These are phyloP conservation scores for Aureobasidium zeae DNA, from an alignment of 2,329 filamentous ascomycete genomes.

Conservation along the genomic window DNA sequence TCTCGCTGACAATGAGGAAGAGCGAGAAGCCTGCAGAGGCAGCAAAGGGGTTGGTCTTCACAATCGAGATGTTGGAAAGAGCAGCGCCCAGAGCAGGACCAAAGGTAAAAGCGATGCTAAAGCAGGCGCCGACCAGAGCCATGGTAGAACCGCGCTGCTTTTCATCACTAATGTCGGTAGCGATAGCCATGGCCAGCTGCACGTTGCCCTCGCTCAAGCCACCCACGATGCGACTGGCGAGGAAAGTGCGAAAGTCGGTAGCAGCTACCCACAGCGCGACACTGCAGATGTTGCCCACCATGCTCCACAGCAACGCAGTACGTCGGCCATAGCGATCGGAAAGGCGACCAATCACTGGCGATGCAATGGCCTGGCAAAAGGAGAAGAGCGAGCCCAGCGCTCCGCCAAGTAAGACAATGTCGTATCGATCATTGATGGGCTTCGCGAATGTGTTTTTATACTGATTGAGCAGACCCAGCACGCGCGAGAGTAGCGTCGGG, in stretches of 20 bases:
- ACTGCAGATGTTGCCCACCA: constrained; percentile 86
- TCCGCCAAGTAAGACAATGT: constrained; percentile 89
- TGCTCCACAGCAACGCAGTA: constrained; percentile 78
- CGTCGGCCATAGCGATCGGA: constrained; percentile 84
- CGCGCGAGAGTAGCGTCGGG: constrained; percentile 61
- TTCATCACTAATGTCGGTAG: constrained; percentile 88
- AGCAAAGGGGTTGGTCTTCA: constrained; percentile 86
- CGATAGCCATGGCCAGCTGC: constrained; percentile 90
- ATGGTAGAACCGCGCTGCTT: constrained; percentile 79
- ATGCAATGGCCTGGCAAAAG: constrained; percentile 82
- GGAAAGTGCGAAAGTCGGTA: constrained; percentile 88
- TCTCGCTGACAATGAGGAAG: constrained; percentile 75
- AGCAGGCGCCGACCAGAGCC: constrained; percentile 92
- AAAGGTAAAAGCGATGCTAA: constrained; percentile 94
- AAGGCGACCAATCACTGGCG: constrained; percentile 78
- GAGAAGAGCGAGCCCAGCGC: constrained; percentile 91
- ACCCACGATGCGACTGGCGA: constrained; percentile 85
- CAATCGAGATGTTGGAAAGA: constrained; percentile 64
- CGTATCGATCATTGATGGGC: constrained; percentile 91
- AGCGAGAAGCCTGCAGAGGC: constrained; percentile 84
- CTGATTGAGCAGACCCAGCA: constrained; percentile 75
- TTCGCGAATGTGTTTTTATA: constrained; percentile 91
- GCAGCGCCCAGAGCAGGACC: constrained; percentile 86
- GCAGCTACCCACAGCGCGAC: constrained; percentile 92
- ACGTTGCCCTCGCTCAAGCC: constrained; percentile 95